These are phyloP conservation scores for Amniculicola lignicola DNA, from an alignment of 495 filamentous ascomycete species.

Conservation along the genomic window DNA sequence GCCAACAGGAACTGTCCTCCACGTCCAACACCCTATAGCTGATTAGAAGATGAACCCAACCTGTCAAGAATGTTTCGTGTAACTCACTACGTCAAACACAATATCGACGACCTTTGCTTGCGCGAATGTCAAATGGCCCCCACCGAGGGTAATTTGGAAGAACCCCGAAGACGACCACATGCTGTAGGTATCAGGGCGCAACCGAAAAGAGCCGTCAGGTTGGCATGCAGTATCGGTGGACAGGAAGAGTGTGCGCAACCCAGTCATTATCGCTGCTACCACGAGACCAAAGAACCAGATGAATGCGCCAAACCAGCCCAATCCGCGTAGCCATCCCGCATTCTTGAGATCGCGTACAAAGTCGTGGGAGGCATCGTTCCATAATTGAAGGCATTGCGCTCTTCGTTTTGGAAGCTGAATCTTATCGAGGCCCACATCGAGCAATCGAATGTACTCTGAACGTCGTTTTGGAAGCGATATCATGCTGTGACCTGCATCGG, in stretches of 20 bases:
- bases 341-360: neutral
- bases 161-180: conserved; percentile 13
- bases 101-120: conserved; percentile 37
- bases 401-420: no score
- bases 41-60: neutral
- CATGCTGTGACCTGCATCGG: no score
- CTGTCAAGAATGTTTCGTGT: neutral
- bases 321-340: neutral
- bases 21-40: conserved; percentile 28
- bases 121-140: conserved; percentile 30
- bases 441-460: no score
- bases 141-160: conserved; percentile 34
- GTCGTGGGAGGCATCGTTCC: neutral
- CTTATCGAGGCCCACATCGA: no score
- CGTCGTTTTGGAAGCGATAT: no score
- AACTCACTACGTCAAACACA: conserved; percentile 36
- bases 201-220: neutral
- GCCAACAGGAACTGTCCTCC: conserved; percentile 30
- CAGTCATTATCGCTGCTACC: no score
- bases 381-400: no score
- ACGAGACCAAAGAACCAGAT: neutral
- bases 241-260: neutral
- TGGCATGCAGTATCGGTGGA: neutral
- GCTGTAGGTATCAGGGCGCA: neutral
- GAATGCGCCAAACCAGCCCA: neutral